phyloP scores from a whole-genome alignment of 2,329 filamentous ascomycete species.

The Cordyceps militaris region DNA sequence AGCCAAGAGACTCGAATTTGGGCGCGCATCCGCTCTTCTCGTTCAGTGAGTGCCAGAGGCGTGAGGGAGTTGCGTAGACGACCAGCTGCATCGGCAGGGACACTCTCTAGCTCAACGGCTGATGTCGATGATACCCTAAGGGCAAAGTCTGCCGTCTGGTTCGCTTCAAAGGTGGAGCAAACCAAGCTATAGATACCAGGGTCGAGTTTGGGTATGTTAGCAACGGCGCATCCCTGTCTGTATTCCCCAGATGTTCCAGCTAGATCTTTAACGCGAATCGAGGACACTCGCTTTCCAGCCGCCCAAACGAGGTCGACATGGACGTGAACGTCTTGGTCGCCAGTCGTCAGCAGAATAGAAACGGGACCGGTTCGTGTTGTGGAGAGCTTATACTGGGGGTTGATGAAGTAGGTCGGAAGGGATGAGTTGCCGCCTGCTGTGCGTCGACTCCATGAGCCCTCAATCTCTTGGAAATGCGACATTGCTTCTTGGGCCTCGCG shows the following conservation, averaged over 20 bases:
- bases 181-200: conserved; percentile 79
- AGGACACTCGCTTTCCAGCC: conserved; percentile 61
- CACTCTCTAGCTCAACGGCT: conserved; percentile 47
- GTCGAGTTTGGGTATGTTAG: conserved; percentile 53
- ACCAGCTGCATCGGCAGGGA: conserved; percentile 71
- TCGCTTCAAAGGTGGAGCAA: conserved; percentile 82
- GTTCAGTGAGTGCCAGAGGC: conserved; percentile 43
- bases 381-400: conserved; percentile 75
- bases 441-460: conserved; percentile 66
- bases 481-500: conserved; percentile 55
- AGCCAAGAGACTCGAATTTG: conserved; percentile 39
- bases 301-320: conserved; percentile 83
- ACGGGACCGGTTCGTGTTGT: conserved; percentile 53
- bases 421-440: conserved; percentile 81
- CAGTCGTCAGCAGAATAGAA: conserved; percentile 66
- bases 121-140: conserved; percentile 64
- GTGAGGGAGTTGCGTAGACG: conserved; percentile 55
- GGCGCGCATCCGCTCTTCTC: conserved; percentile 34
- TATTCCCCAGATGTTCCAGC: conserved; percentile 84
- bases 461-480: conserved; percentile 48
- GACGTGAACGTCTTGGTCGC: conserved; percentile 60
- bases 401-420: conserved; percentile 68
- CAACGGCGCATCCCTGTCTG: conserved; percentile 67
- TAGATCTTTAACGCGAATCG: conserved; percentile 68
- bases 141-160: conserved; percentile 66